phyloP scores from a whole-genome alignment of 1,139 yeast species.

The Tardiomyces digboiensis region DNA sequence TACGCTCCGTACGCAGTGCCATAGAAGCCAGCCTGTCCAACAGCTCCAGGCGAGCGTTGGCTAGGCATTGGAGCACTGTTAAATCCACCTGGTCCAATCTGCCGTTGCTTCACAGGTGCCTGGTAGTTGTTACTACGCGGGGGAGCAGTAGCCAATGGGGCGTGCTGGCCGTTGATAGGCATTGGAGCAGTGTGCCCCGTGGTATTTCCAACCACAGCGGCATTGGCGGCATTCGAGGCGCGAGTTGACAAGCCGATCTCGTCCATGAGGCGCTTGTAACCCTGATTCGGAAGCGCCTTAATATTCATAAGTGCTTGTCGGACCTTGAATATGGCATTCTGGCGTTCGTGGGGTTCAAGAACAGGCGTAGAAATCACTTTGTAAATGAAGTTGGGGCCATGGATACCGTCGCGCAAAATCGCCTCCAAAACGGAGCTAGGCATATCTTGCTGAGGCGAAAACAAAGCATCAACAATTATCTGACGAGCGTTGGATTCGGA shows the following conservation, averaged over 20 bases:
- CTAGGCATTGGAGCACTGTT: not conserved
- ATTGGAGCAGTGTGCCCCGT: too few species aligned
- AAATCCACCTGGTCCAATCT: not conserved
- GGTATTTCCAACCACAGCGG: not conserved
- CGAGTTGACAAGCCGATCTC: conserved; percentile 63
- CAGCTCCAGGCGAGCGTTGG: not conserved
- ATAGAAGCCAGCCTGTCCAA: not conserved
- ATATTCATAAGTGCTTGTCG: conserved; percentile 50
- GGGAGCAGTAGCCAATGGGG: not conserved
- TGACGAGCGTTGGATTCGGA: conserved; percentile 55
- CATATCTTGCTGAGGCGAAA: conserved; percentile 12
- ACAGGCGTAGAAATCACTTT: conserved; percentile 41
- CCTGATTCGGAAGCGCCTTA: conserved; percentile 46
- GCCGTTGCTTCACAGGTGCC: not conserved
- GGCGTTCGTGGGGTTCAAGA: conserved; percentile 44
- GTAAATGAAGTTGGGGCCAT: conserved; percentile 42
- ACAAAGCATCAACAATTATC: conserved; percentile 37
- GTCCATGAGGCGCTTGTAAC: conserved; percentile 81
- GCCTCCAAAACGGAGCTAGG: conserved; percentile 23
- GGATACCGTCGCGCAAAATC: conserved; percentile 14
- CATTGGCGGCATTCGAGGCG: not conserved
- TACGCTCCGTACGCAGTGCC: not conserved
- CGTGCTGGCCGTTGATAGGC: not conserved
- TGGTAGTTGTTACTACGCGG: not conserved
- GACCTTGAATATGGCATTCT: conserved; percentile 49